Evolutionary conservation across 306 rosid genomes (phyloP).

Genomic region (Casuarina cunninghamiana): DNA sequence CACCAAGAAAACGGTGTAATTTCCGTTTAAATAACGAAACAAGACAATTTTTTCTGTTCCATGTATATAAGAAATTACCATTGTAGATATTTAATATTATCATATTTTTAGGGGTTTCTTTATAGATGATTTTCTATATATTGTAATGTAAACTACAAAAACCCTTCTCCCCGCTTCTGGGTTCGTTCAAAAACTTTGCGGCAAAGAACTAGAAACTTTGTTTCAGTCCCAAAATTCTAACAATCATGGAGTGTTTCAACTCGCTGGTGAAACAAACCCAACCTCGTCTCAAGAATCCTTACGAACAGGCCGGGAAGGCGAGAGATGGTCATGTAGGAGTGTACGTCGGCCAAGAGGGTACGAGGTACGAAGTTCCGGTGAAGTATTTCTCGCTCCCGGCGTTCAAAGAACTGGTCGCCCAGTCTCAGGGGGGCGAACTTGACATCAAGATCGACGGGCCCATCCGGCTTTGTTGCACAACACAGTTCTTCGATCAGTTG

Average conservation of each 20-base stretch:
- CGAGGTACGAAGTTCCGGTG: constrained; percentile 1
- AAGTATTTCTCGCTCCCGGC: background rate
- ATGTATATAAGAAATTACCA: no score
- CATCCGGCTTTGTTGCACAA: background rate
- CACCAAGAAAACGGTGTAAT: no score
- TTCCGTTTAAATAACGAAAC: no score
- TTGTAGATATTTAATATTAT: no score
- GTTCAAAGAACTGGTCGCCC: background rate
- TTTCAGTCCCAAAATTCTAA: background rate
- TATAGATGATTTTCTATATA: no score
- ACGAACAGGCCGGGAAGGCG: background rate
- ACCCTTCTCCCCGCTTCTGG: background rate
- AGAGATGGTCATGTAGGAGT: background rate
- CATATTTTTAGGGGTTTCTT: no score
- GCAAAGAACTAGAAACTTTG: no score
- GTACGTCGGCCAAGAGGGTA: background rate
- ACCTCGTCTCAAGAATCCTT: background rate
- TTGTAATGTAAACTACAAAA: no score
- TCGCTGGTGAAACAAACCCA: background rate
- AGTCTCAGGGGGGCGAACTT: background rate
- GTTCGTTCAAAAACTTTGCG: background rate
- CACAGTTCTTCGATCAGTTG: background rate
- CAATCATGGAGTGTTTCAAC: background rate
- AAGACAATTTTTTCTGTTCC: no score
- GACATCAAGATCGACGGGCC: background rate